Evolutionary conservation across 164 flowering plant species (phyloP).

Genomic region (Sedum album): DNA sequence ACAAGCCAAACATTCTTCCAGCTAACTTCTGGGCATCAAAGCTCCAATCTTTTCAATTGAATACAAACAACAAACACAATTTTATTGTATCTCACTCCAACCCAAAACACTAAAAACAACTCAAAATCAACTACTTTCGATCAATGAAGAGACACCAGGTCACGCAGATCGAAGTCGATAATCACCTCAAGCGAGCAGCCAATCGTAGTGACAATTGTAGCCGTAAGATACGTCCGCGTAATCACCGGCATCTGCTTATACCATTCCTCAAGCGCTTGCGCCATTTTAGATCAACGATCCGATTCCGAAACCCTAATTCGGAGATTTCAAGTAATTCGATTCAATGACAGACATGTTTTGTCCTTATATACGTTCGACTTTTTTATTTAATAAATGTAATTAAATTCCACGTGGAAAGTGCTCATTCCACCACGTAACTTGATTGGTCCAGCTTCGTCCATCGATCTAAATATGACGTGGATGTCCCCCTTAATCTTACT

Average conservation of each 20-base stretch:
- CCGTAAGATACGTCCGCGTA: constrained; percentile 94
- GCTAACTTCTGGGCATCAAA: neutral
- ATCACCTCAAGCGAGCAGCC: constrained; percentile 94
- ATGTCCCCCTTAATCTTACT: neutral
- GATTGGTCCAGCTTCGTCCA: neutral
- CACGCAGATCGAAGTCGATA: neutral
- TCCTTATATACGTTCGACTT: neutral
- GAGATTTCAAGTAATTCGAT: neutral
- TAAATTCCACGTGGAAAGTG: neutral
- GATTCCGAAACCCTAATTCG: neutral
- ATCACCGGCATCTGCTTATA: constrained; percentile 98
- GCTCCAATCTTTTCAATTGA: neutral
- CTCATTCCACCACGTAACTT: neutral
- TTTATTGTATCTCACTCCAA: neutral
- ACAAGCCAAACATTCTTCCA: neutral
- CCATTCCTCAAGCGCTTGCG: constrained; percentile 98
- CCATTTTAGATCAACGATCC: constrained; percentile 35
- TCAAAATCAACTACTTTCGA: neutral
- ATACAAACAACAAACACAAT: no score
- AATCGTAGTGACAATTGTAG: constrained; percentile 74
- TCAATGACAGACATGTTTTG: neutral
- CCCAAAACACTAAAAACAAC: neutral
- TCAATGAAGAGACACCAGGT: no score
- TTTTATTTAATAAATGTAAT: neutral
- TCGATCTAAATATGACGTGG: neutral